Percentiles rank a stretch among this genome's conserved stretches.
These are phyloP conservation scores for Niebla homalea DNA, from an alignment of 495 filamentous ascomycete species.

Conservation along the genomic window DNA sequence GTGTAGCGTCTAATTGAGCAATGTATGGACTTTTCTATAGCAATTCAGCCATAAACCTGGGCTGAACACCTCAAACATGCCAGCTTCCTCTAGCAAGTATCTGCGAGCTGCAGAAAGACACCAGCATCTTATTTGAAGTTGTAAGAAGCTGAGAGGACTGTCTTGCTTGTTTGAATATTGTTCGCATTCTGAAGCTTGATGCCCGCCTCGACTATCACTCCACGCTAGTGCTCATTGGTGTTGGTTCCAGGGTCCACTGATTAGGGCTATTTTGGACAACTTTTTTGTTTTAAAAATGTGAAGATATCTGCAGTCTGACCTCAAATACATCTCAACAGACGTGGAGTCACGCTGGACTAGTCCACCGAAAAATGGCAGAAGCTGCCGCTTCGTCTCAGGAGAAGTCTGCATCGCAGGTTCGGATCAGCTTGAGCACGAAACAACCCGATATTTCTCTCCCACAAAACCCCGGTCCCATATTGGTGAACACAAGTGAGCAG, in stretches of 20 bases:
- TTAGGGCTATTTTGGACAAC: neutral
- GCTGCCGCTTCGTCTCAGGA: neutral
- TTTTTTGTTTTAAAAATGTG: neutral
- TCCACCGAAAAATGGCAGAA: neutral
- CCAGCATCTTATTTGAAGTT: constrained; percentile 8
- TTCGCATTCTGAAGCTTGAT: neutral
- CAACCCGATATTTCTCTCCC: constrained; percentile 47
- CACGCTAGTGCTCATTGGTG: neutral
- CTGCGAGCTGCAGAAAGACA: constrained; percentile 8
- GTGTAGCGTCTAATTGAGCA: neutral
- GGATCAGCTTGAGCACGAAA: constrained; percentile 45
- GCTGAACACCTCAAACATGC: constrained; percentile 15
- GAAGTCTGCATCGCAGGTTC: constrained; percentile 32
- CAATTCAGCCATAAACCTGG: constrained; percentile 5
- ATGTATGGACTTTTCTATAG: constrained; percentile 17
- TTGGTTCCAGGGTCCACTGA: neutral
- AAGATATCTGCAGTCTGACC: no score
- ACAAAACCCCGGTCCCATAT: constrained; percentile 46
- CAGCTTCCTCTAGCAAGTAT: constrained; percentile 13
- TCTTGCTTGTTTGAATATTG: constrained; percentile 6
- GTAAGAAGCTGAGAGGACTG: constrained; percentile 12
- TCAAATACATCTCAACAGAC: no score
- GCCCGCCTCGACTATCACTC: neutral
- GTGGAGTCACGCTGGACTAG: no score
- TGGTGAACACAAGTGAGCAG: constrained; percentile 48